These are phyloP conservation scores for Hemileia vastatrix DNA, from an alignment of 1,284 basidiomycete species.

Conservation along the genomic window DNA sequence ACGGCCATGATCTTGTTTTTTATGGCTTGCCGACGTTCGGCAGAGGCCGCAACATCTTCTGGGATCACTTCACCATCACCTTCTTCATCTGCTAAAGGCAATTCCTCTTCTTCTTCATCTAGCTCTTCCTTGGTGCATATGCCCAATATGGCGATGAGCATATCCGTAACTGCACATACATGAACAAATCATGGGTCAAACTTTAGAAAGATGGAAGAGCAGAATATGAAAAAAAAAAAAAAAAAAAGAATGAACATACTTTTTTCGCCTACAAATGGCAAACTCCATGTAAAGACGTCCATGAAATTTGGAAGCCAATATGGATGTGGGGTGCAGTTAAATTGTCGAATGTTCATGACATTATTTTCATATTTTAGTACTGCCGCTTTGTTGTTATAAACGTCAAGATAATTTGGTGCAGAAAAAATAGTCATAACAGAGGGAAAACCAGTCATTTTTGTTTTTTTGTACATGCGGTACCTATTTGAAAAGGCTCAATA, in stretches of 20 bases:
- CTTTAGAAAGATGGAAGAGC: conserved; percentile 3
- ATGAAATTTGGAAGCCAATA: conserved; percentile 98
- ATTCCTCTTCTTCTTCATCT: conserved; percentile 69
- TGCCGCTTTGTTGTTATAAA: conserved; percentile 93
- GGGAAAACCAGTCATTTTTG: conserved; percentile 76
- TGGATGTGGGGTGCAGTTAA: conserved; percentile 89
- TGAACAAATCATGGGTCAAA: conserved; percentile 16
- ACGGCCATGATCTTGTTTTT: conserved; percentile 99
- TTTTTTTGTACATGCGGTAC: conserved; percentile 95
- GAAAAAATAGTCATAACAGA: conserved; percentile 96
- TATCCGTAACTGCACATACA: conserved; percentile 65
- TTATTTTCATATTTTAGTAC: conserved; percentile 95
- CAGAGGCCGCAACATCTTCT: conserved; percentile 50
- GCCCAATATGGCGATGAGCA: conserved; percentile 87
- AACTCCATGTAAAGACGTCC: conserved; percentile 98
- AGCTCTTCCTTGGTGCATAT: conserved; percentile 90
- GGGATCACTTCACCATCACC: conserved; percentile 27
- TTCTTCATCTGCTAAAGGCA: conserved; percentile 37
- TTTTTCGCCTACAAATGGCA: conserved; percentile 97
- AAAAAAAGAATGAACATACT: conserved; percentile 52
- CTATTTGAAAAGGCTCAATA: conserved; percentile 46
- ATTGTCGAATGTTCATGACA: conserved; percentile 87
- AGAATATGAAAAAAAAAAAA: not conserved
- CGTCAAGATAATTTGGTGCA: conserved; percentile 88
- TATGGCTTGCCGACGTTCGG: conserved; percentile 71